These are phyloP conservation scores for Inga oerstediana DNA, from an alignment of 306 rosid genomes.

Conservation along the genomic window DNA sequence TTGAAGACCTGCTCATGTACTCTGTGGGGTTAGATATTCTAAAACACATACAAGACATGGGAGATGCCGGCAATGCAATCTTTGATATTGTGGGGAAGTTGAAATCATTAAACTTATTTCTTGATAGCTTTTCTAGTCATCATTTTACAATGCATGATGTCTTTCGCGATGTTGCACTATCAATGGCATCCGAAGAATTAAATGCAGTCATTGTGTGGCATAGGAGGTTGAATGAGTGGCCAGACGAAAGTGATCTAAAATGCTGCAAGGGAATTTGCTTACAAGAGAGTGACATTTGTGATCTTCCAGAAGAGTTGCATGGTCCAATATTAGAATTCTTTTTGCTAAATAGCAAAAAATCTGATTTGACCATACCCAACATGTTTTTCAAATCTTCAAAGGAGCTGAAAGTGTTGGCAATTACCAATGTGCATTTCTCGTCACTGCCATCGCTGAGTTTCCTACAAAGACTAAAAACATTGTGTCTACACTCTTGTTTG, in stretches of 20 bases:
- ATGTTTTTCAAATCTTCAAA: not conserved
- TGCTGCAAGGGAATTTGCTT: not conserved
- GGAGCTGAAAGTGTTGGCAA: no score
- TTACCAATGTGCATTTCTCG: not conserved
- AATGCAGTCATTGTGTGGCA: not conserved
- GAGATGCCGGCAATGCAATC: not conserved
- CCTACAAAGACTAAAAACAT: no score
- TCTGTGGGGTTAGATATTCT: not conserved
- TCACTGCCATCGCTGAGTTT: not conserved
- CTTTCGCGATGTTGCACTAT: not conserved
- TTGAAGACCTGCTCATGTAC: not conserved
- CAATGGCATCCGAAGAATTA: not conserved
- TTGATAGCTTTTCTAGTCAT: not conserved
- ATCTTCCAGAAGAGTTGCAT: not conserved
- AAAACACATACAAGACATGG: not conserved
- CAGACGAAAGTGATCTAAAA: not conserved
- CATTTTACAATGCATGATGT: not conserved
- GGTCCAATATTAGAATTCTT: not conserved
- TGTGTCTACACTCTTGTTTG: not conserved
- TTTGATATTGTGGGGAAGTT: not conserved
- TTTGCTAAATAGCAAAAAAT: accelerated
- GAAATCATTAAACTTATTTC: not conserved
- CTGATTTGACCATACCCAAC: not conserved
- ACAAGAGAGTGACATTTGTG: not conserved
- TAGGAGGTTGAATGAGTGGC: not conserved